Evolutionary conservation across 2,329 filamentous ascomycete species (phyloP).

Genomic region (Rutstroemia sydowiana): DNA sequence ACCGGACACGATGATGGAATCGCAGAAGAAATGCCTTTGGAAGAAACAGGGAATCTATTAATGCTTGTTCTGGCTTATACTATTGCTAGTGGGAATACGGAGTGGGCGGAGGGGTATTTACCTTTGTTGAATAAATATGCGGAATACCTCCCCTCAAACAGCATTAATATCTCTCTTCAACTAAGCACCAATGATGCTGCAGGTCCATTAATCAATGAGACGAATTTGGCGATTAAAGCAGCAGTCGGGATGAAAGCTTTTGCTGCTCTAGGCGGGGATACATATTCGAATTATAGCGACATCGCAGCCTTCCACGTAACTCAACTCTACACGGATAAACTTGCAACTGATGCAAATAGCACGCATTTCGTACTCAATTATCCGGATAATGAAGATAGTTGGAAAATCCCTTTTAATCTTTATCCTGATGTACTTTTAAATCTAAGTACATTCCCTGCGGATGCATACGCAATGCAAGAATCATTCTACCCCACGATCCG

Average conservation of each 20-base stretch:
- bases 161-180: constrained; percentile 58
- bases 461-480: constrained; percentile 32
- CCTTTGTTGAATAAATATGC: constrained; percentile 66
- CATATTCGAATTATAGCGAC: constrained; percentile 60
- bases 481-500: constrained; percentile 33
- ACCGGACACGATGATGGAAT: constrained; percentile 60
- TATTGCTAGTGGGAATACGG: no score
- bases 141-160: constrained; percentile 56
- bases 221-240: constrained; percentile 68
- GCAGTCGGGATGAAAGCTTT: constrained; percentile 74
- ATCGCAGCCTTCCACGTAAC: constrained; percentile 60
- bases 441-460: constrained; percentile 32
- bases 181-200: constrained; percentile 66
- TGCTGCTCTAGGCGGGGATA: no score
- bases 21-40: constrained; percentile 61
- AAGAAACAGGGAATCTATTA: constrained; percentile 61
- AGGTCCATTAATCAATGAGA: constrained; percentile 60
- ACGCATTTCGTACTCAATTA: constrained; percentile 4
- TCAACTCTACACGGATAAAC: constrained; percentile 60
- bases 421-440: constrained; percentile 35
- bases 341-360: constrained; percentile 45
- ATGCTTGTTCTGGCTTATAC: constrained; percentile 67
- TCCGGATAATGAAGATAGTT: constrained; percentile 48
- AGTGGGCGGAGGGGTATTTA: no score
- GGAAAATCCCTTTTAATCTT: constrained; percentile 55